These are phyloP conservation scores for Melaleuca alternifolia DNA, from an alignment of 345 rosid species.

Conservation along the genomic window DNA sequence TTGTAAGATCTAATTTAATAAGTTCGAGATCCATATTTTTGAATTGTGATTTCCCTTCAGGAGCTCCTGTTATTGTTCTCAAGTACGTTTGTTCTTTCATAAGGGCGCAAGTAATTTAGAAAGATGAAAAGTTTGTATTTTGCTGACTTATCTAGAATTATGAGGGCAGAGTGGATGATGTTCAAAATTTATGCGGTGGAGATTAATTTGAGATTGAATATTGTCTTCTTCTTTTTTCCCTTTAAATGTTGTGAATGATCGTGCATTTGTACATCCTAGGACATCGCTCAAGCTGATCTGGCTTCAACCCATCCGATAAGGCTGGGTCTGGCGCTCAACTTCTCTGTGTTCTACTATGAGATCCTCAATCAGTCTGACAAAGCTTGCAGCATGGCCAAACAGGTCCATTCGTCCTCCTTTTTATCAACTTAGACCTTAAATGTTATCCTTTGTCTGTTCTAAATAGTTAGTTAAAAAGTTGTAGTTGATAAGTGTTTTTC, in stretches of 20 bases:
- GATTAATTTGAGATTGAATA: neutral
- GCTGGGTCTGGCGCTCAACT: conserved; percentile 76
- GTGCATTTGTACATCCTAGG: conserved; percentile 18
- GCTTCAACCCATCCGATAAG: conserved; percentile 92
- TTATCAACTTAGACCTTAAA: neutral
- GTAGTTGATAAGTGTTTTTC: neutral
- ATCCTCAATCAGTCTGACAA: conserved; percentile 86
- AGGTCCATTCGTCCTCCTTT: conserved; percentile 22
- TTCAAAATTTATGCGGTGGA: neutral
- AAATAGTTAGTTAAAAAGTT: neutral
- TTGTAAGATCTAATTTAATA: neutral
- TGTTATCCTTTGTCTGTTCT: neutral
- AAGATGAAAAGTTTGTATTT: neutral
- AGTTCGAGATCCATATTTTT: neutral
- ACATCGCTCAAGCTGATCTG: conserved; percentile 62
- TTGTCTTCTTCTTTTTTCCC: neutral
- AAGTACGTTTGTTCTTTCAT: neutral
- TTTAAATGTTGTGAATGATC: neutral
- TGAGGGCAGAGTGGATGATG: neutral
- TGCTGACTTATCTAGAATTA: neutral
- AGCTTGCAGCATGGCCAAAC: conserved; percentile 95
- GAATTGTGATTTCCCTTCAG: neutral
- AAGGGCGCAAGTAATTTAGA: neutral
- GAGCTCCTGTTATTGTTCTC: neutral
- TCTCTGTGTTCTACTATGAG: conserved; percentile 86